Percentiles rank a stretch among this genome's conserved stretches.
Conservation (phyloP, 306 rosid genomes). For the Arachis hypogaea region DNA sequence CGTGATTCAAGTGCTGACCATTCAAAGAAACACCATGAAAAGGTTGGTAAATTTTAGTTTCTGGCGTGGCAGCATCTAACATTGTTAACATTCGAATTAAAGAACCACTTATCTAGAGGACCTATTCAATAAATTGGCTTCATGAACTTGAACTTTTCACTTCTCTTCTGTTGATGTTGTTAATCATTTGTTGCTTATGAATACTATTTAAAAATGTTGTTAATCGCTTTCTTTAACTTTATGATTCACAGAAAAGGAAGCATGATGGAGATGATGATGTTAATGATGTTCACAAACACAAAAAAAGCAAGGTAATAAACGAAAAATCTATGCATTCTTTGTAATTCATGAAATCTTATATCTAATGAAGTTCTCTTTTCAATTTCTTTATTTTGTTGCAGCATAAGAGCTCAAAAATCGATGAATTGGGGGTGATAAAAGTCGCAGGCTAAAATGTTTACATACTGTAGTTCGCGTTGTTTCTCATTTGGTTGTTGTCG, state of each 20-base stretch:
- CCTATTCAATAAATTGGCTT: background rate
- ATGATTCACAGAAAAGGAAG: constrained; percentile 86
- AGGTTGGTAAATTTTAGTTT: constrained; percentile 62
- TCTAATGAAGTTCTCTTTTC: constrained; percentile 34
- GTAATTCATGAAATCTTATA: constrained; percentile 15
- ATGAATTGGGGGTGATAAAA: constrained; percentile 83
- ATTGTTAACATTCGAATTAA: constrained; percentile 19
- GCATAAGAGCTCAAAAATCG: constrained; percentile 91
- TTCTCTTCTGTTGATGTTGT: background rate
- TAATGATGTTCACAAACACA: constrained; percentile 88
- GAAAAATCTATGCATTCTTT: constrained; percentile 23
- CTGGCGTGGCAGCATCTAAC: constrained; percentile 30
- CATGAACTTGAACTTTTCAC: constrained; percentile 30
- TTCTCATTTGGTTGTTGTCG: constrained; percentile 62
- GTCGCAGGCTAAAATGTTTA: constrained; percentile 77
- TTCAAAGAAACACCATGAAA: constrained; percentile 90
- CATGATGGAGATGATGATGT: constrained; percentile 95
- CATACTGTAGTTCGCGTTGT: constrained; percentile 55
- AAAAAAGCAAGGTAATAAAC: constrained; percentile 94
- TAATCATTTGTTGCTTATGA: constrained; percentile 25
- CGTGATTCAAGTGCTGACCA: constrained; percentile 85
- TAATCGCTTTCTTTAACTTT: constrained; percentile 20
- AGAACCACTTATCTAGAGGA: constrained; percentile 28
- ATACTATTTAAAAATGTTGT: constrained; percentile 16
- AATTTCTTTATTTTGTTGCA: constrained; percentile 47